Evolutionary conservation across 805 yeast genomes (phyloP).

Genomic region (Sugiyamaella chiloensis): DNA sequence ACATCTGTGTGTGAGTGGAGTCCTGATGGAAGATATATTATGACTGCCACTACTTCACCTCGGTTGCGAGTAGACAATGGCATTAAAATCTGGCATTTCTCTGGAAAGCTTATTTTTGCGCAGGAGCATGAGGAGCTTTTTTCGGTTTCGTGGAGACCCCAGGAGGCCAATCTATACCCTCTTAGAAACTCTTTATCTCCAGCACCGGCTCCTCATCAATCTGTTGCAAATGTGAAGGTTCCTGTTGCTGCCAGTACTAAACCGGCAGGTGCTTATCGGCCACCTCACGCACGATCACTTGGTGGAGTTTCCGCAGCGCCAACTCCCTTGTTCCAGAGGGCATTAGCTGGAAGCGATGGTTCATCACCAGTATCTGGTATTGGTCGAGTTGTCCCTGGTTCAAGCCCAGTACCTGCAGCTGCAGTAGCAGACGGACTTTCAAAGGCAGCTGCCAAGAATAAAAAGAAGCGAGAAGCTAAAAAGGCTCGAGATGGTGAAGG

Average conservation of each 20-base stretch:
- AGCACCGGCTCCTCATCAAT: conserved; percentile 66
- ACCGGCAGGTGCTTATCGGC: conserved; percentile 89
- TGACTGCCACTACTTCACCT: conserved; percentile 97
- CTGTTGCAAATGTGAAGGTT: conserved; percentile 45
- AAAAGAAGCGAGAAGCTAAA: conserved; percentile 59
- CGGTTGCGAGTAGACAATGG: conserved; percentile 96
- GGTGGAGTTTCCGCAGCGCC: conserved; percentile 35
- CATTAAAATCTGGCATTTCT: conserved; percentile 86
- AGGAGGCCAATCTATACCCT: conserved; percentile 53
- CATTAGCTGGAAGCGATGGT: conserved; percentile 15
- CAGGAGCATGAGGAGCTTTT: conserved; percentile 80
- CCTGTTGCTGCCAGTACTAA: conserved; percentile 44
- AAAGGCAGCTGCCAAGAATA: conserved; percentile 67
- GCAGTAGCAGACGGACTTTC: conserved; percentile 49
- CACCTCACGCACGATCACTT: conserved; percentile 81
- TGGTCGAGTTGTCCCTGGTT: conserved; percentile 33
- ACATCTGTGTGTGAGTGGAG: conserved; percentile 98
- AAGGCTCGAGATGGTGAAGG: conserved; percentile 17
- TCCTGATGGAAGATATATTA: conserved; percentile 89
- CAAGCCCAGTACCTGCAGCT: conserved; percentile 44
- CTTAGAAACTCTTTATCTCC: conserved; percentile 37
- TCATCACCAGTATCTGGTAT: conserved; percentile 18
- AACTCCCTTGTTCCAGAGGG: conserved; percentile 27
- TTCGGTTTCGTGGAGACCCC: conserved; percentile 82
- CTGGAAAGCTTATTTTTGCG: conserved; percentile 74